These are phyloP conservation scores for Geranium rotundifolium DNA, from an alignment of 345 rosid species.

Conservation along the genomic window DNA sequence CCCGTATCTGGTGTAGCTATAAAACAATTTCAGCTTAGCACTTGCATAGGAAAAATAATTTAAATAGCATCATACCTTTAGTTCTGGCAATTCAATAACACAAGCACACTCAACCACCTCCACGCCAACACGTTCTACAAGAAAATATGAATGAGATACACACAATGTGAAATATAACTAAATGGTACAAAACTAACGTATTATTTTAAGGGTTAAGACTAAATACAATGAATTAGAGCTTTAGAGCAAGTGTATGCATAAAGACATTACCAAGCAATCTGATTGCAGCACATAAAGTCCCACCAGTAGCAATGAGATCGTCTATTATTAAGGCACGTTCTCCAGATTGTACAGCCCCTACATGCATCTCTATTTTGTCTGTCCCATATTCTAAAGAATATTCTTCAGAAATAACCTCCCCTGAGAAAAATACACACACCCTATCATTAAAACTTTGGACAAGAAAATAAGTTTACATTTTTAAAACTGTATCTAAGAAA, in stretches of 20 bases:
- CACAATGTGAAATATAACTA: neutral
- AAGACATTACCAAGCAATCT: slow-evolving; percentile 64
- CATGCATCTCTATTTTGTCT: slow-evolving; percentile 94
- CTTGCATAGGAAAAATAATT: neutral
- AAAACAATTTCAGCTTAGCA: neutral
- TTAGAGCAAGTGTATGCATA: neutral
- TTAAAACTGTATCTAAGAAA: too few relatives aligned
- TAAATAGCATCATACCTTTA: slow-evolving; percentile 35
- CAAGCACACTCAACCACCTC: slow-evolving; percentile 90
- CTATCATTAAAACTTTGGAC: too few relatives aligned
- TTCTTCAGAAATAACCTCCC: slow-evolving; percentile 83
- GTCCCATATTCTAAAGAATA: slow-evolving; percentile 94
- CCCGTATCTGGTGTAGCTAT: neutral
- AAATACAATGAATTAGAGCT: neutral
- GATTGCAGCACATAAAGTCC: slow-evolving; percentile 89
- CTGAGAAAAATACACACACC: slow-evolving; percentile 25
- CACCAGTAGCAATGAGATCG: slow-evolving; percentile 97
- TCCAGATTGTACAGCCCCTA: slow-evolving; percentile 84
- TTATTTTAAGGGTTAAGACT: neutral
- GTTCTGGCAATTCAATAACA: slow-evolving; percentile 78
- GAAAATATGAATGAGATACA: neutral
- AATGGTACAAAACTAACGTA: neutral
- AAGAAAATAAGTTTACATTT: too few relatives aligned
- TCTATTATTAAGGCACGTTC: slow-evolving; percentile 81
- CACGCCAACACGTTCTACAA: slow-evolving; percentile 87